phyloP scores from a whole-genome alignment of 176 grass and related monocot species.

The Juncus inflexus region DNA sequence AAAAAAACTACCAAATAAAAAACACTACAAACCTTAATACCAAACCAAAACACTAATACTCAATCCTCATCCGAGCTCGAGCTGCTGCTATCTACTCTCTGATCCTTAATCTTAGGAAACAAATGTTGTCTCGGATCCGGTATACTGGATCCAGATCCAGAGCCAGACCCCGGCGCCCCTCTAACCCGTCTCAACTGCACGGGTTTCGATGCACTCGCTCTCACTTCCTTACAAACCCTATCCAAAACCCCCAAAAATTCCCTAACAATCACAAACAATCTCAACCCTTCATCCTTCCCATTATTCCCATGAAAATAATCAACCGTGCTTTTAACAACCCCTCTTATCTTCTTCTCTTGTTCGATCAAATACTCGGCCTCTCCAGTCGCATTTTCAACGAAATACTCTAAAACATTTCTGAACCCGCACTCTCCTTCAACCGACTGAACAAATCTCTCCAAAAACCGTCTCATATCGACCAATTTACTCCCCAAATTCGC shows the following conservation, averaged over 20 bases:
- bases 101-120: conserved; percentile 57
- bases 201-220: no score
- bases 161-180: not conserved
- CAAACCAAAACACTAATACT: no score
- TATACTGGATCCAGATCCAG: not conserved
- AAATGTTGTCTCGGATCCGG: conserved; percentile 46
- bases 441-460: conserved; percentile 47
- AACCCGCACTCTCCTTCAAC: conserved; percentile 66
- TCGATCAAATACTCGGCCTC: conserved; percentile 46
- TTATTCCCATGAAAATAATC: no score
- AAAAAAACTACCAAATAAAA: no score
- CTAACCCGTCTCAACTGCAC: no score
- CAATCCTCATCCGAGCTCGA: conserved; percentile 52
- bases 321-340: not conserved
- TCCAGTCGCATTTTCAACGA: conserved; percentile 42
- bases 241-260: no score
- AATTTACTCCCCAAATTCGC: conserved; percentile 53
- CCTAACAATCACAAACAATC: no score
- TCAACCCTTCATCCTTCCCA: no score
- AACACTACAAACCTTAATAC: no score
- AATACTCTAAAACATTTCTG: conserved; percentile 48
- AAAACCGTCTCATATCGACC: conserved; percentile 65
- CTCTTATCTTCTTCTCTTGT: conserved; percentile 76
- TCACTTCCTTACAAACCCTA: no score
- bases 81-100: conserved; percentile 27